A percentile compares a stretch with the other conserved stretches of the same genome.
phyloP scores from a whole-genome alignment of 208 protist genomes.

The Leishmania guyanensis region DNA sequence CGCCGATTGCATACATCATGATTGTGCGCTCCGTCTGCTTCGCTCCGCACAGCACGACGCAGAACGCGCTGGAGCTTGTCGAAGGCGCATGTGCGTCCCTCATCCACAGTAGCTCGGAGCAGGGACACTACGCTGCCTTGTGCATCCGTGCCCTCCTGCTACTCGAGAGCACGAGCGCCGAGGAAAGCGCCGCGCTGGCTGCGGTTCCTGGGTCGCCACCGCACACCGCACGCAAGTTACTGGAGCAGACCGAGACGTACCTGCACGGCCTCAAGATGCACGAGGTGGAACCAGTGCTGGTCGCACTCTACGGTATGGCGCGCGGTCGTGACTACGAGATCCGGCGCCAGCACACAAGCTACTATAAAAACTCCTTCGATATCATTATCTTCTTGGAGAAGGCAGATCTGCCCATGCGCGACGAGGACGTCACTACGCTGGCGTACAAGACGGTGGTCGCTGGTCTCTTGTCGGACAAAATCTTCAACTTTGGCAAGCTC shows the following conservation, averaged over 20 bases:
- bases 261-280: conserved; percentile 77
- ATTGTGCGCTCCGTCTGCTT: conserved; percentile 80
- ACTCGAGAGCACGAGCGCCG: conserved; percentile 47
- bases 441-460: conserved; percentile 78
- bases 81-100: conserved; percentile 62
- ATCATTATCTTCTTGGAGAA: conserved; percentile 74
- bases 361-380: conserved; percentile 87
- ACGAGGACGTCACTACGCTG: conserved; percentile 57
- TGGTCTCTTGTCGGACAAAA: conserved; percentile 80
- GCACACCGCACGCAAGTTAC: conserved; percentile 70
- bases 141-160: conserved; percentile 88
- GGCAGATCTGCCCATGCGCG: conserved; percentile 73
- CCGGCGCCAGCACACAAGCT: conserved; percentile 75
- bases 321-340: conserved; percentile 90
- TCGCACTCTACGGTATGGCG: conserved; percentile 68
- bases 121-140: conserved; percentile 63
- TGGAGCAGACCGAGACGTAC: conserved; percentile 74
- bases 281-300: conserved; percentile 84
- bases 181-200: conserved; percentile 32
- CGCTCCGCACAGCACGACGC: conserved; percentile 58
- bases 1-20: conserved; percentile 86
- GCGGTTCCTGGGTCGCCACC: conserved; percentile 48
- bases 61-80: conserved; percentile 70
- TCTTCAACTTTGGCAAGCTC: conserved; percentile 89
- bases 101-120: conserved; percentile 41